phyloP scores from a whole-genome alignment of 257 asterid genomes.

The Fraxinus quadrangulata region DNA sequence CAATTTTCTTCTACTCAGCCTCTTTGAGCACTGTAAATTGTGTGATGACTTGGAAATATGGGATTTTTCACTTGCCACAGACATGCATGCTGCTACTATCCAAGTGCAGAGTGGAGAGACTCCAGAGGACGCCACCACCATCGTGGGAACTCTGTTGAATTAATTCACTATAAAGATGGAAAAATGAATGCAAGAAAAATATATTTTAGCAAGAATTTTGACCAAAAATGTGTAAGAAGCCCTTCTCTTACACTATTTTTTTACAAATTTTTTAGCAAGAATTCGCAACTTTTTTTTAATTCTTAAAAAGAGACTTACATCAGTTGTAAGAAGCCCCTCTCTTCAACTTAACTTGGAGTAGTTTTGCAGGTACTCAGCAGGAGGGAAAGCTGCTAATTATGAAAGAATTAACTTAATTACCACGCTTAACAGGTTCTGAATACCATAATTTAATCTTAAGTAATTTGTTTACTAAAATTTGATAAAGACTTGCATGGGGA shows the following conservation, averaged over 20 bases:
- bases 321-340: conserved; percentile 7
- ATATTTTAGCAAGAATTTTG: background rate
- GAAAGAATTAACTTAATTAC: background rate
- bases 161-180: conserved; percentile 6
- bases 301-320: conserved; percentile 9
- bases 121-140: conserved; percentile 33
- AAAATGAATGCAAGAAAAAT: background rate
- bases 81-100: conserved; percentile 52
- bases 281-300: no score
- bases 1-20: conserved; percentile 29
- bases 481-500: conserved; percentile 22
- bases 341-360: conserved; percentile 11
- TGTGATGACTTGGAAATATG: conserved; percentile 18
- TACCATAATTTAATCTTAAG: background rate
- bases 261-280: no score
- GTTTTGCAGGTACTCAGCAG: background rate
- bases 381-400: background rate
- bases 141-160: conserved; percentile 10
- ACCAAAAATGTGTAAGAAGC: background rate
- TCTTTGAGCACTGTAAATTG: conserved; percentile 22
- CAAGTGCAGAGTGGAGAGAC: conserved; percentile 51
- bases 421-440: background rate
- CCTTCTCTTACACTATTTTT: no score
- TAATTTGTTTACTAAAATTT: background rate
- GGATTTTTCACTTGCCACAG: conserved; percentile 27